Evolutionary conservation across 1,139 yeast species (phyloP).

Genomic region (Hansenula lynferdii): DNA sequence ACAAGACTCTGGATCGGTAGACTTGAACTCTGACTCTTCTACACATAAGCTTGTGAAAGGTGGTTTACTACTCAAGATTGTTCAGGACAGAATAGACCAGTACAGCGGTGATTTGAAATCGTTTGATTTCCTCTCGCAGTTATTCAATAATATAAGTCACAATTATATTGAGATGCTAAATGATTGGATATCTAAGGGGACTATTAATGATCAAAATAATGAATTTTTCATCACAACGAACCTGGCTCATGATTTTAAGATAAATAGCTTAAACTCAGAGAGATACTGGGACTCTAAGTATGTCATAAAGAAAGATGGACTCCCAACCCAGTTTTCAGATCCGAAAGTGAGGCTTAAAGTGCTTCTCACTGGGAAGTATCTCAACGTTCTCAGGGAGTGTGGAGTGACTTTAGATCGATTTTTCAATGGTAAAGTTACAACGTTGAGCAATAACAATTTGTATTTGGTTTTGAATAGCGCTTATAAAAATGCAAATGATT

Average conservation of each 20-base stretch:
- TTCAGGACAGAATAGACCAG: constrained; percentile 52
- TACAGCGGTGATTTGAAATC: constrained; percentile 67
- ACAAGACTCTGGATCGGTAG: constrained; percentile 37
- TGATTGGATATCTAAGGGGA: constrained; percentile 74
- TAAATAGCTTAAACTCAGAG: constrained; percentile 53
- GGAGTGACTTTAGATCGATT: constrained; percentile 19
- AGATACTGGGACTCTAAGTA: constrained; percentile 86
- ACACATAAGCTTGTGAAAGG: constrained; percentile 60
- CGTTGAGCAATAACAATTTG: constrained; percentile 57
- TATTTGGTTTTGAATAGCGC: constrained; percentile 56
- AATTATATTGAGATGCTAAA: constrained; percentile 70
- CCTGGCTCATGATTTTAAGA: constrained; percentile 25
- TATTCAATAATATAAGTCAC: constrained; percentile 56
- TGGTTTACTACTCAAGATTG: constrained; percentile 54
- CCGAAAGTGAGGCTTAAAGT: constrained; percentile 60
- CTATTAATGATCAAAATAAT: constrained; percentile 69
- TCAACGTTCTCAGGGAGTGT: constrained; percentile 60
- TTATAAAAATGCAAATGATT: constrained; percentile 62
- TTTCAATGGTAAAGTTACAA: constrained; percentile 26
- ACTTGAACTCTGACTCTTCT: constrained; percentile 48
- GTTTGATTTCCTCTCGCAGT: constrained; percentile 40
- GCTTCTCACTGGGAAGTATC: constrained; percentile 77
- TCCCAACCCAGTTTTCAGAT: constrained; percentile 59
- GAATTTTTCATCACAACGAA: constrained; percentile 69
- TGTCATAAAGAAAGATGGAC: constrained; percentile 68